A percentile compares a stretch with the other conserved stretches of the same genome.
phyloP scores from a whole-genome alignment of 2,329 filamentous ascomycete genomes.

The Pezicula carpinea region DNA sequence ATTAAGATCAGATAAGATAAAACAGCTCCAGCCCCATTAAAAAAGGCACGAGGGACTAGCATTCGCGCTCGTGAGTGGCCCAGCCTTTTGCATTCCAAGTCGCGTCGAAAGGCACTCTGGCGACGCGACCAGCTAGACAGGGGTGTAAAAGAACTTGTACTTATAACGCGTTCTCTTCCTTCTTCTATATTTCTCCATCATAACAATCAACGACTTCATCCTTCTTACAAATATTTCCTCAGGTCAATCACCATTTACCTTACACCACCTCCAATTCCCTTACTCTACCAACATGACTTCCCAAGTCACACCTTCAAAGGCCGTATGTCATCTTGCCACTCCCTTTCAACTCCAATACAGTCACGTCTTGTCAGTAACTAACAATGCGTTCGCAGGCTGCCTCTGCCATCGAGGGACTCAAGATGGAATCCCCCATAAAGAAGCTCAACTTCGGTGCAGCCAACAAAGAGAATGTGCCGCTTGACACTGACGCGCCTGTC shows the following conservation, averaged over 20 bases:
- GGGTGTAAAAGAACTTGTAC: neutral
- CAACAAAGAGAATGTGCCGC: constrained; percentile 76
- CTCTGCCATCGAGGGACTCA: constrained; percentile 79
- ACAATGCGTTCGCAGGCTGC: constrained; percentile 59
- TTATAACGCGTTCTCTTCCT: constrained; percentile 4
- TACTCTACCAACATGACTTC: constrained; percentile 57
- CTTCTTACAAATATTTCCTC: constrained; percentile 13
- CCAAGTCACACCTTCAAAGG: constrained; percentile 70
- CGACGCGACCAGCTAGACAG: no score
- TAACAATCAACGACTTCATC: constrained; percentile 8
- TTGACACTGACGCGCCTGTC: constrained; percentile 45
- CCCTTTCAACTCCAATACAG: constrained; percentile 29
- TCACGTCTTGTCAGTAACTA: constrained; percentile 24
- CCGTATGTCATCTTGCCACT: constrained; percentile 47
- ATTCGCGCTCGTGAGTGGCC: neutral
- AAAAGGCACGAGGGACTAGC: no score
- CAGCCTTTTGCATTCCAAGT: neutral
- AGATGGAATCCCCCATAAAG: constrained; percentile 91
- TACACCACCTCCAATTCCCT: constrained; percentile 6
- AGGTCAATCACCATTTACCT: constrained; percentile 11
- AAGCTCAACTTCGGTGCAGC: constrained; percentile 72
- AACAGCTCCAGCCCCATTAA: neutral
- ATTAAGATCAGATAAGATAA: constrained; percentile 23
- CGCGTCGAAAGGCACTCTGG: no score
- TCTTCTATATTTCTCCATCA: constrained; percentile 1